phyloP scores from a whole-genome alignment of 163 green algal species.

The Volvox carteri region DNA sequence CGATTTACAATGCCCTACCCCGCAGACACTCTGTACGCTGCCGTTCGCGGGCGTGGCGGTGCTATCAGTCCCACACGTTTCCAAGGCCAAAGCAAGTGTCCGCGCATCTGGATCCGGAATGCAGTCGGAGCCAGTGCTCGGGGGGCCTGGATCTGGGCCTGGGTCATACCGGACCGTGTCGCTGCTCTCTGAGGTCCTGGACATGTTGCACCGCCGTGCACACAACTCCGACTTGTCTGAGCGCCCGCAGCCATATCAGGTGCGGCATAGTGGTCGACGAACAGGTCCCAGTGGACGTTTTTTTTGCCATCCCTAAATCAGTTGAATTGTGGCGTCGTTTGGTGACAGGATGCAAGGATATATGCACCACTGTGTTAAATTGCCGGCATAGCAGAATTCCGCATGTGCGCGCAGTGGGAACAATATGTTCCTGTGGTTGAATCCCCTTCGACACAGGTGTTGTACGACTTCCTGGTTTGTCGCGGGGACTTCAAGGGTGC shows the following conservation, averaged over 20 bases:
- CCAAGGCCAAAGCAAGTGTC: neutral
- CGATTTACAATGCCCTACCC: too few species aligned
- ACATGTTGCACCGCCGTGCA: constrained; percentile 69
- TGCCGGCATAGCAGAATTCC: too few species aligned
- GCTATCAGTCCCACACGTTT: neutral
- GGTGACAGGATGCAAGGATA: too few species aligned
- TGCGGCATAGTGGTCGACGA: neutral
- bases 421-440: too few species aligned
- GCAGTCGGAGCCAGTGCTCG: too few species aligned
- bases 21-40: constrained; percentile 60
- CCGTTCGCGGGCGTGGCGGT: constrained; percentile 71
- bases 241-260: constrained; percentile 72
- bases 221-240: constrained; percentile 65
- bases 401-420: too few species aligned
- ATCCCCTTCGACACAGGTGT: constrained; percentile 66
- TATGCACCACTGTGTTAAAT: too few species aligned
- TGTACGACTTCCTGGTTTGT: constrained; percentile 75
- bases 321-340: too few species aligned
- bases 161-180: constrained; percentile 41
- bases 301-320: too few species aligned
- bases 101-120: constrained; percentile 12
- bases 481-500: constrained; percentile 70
- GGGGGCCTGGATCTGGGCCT: neutral
- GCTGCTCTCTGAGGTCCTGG: constrained; percentile 70
- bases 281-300: too few species aligned